A percentile compares a stretch with the other conserved stretches of the same genome.
These are phyloP conservation scores for Nakaseomyces nivariensis DNA, from an alignment of 1,139 yeast genomes.

Conservation along the genomic window DNA sequence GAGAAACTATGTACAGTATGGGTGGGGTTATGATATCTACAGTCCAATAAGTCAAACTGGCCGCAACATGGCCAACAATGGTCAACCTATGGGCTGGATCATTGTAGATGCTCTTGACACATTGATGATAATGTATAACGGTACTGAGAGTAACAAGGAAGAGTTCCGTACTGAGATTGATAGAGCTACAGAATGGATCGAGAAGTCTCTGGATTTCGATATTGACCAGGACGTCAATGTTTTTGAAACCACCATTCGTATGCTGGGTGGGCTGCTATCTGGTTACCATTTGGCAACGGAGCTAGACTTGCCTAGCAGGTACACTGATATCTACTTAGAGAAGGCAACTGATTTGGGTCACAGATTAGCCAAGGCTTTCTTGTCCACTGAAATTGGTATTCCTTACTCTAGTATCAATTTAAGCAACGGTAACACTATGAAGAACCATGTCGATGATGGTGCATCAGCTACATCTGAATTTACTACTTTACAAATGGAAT, in stretches of 20 bases:
- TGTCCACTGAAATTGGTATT: conserved; percentile 46
- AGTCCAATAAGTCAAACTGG: conserved; percentile 51
- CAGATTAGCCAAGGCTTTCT: conserved; percentile 54
- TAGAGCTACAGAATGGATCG: conserved; percentile 68
- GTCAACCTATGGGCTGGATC: conserved; percentile 91
- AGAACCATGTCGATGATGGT: conserved; percentile 56
- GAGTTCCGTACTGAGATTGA: conserved; percentile 64
- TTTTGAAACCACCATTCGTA: conserved; percentile 74
- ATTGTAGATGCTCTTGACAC: conserved; percentile 87
- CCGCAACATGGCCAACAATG: conserved; percentile 50
- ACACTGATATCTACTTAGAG: conserved; percentile 51
- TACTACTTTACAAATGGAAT: conserved; percentile 78
- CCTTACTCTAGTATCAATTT: conserved; percentile 78
- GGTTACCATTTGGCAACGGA: conserved; percentile 68
- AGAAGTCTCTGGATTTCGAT: conserved; percentile 45
- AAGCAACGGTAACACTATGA: conserved; percentile 48
- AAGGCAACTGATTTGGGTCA: conserved; percentile 69
- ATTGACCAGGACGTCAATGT: conserved; percentile 69
- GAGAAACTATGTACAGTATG: conserved; percentile 66
- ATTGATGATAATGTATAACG: conserved; percentile 67
- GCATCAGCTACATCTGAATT: conserved; percentile 86
- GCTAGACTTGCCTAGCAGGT: conserved; percentile 14
- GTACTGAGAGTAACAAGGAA: conserved; percentile 31
- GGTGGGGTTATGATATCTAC: conserved; percentile 76
- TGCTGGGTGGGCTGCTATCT: conserved; percentile 71